Evolutionary conservation across 1,284 basidiomycete species (phyloP).

Genomic region (Ceratobasidium sp.): DNA sequence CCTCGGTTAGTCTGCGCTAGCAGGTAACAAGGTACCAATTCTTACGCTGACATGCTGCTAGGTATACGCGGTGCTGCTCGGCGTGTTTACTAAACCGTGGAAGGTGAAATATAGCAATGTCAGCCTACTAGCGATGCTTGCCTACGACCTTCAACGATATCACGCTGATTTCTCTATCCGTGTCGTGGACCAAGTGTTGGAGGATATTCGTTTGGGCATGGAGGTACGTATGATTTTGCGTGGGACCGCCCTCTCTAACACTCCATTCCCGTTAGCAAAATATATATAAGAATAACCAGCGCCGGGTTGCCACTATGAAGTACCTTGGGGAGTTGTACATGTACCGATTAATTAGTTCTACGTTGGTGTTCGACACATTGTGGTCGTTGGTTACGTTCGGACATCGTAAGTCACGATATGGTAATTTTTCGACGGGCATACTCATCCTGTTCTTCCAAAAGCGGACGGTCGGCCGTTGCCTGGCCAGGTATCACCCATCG

Average conservation of each 20-base stretch:
- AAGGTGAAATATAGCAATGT: constrained; percentile 94
- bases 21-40: background rate
- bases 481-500: constrained; percentile 79
- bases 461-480: constrained; percentile 93
- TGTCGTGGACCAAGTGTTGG: constrained; percentile 94
- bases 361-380: constrained; percentile 92
- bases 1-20: constrained; percentile 56
- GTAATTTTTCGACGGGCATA: constrained; percentile 42
- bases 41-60: background rate
- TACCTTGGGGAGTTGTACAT: constrained; percentile 98
- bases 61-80: constrained; percentile 62
- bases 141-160: constrained; percentile 93
- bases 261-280: constrained; percentile 69
- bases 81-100: constrained; percentile 96
- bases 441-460: constrained; percentile 55
- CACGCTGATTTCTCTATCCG: constrained; percentile 89
- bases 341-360: constrained; percentile 91
- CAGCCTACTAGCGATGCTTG: constrained; percentile 91
- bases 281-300: constrained; percentile 94
- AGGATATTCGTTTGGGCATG: constrained; percentile 90
- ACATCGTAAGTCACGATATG: constrained; percentile 76
- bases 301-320: constrained; percentile 89
- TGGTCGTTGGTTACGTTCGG: constrained; percentile 98
- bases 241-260: background rate
- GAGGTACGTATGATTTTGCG: constrained; percentile 64